Evolutionary conservation across 139 green algal species (phyloP), one percentile per base, ranked within the genome.

Genomic region (Protoeuglena noctilucae): DNA sequence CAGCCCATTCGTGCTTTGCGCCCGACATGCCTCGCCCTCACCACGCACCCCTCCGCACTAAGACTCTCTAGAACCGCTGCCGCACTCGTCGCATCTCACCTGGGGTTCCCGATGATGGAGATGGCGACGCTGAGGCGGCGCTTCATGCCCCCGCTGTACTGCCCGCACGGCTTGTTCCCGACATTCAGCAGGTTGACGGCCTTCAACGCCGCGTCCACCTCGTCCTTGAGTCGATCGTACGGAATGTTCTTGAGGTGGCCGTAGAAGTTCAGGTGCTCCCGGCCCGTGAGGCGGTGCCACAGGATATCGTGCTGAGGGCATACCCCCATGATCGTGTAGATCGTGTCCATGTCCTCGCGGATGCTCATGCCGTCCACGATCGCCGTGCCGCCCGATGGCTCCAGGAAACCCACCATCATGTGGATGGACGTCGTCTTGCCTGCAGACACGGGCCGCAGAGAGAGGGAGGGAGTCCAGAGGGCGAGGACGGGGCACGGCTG

Each of bases 331-430:
- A 63, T 48, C 17, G 48, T 14, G 54, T 76, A 69, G 17, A 77
- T 46, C 3, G 54, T 16, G 31, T 65, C 61, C 72, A 84, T 83
- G 51, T 88, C 69, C 1, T 40, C 25, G 18, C 39, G 51, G 45
- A 87, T 79, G 60, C 74, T 55, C 6, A 68, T 41, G 1, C 79
- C 79, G 16, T 71, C 64, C 2, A 90, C 62, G 3, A 79, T 18
- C 5, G 65, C 72, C 14, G 58, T 65, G 27, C 80, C 80, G n/a
- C 21, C 30, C 7, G 59, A 63, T 22, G 73, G 66, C 52, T 75
- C 61, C 51, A 79, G 51, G 63, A 88, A 84, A 27, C 81, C 81
- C 27, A 49, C 52, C 16, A 75, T 39, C 70, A 78, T 75, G 46
- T 58, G 58, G 28, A 79, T 70, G 41, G n/a, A n/a, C n/a, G n/a